Conservation (phyloP, 306 rosid species). For the Casuarina equisetifolia region DNA sequence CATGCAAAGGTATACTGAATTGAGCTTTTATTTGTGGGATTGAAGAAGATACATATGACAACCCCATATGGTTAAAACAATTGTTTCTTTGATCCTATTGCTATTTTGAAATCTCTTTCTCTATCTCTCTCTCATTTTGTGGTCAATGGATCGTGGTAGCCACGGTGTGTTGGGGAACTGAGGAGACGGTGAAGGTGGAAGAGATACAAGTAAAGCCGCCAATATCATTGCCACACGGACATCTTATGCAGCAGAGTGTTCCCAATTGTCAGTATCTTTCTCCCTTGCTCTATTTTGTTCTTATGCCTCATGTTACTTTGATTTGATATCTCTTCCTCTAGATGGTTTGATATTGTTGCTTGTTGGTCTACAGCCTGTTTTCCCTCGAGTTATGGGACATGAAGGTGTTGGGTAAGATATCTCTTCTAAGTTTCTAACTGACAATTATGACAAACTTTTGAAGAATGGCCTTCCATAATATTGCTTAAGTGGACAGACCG, state of each 20-base stretch:
- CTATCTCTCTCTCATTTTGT: background rate
- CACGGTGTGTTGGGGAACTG: constrained; percentile 55
- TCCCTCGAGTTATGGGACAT: constrained; percentile 55
- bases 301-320: background rate
- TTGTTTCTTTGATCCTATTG: no score
- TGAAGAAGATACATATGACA: no score
- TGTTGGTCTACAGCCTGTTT: constrained; percentile 31
- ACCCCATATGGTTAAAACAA: no score
- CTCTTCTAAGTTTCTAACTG: background rate
- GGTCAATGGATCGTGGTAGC: constrained; percentile 23
- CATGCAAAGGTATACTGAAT: no score
- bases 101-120: background rate
- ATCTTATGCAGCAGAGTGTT: constrained; percentile 33
- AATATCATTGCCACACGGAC: constrained; percentile 49
- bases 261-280: constrained; percentile 25
- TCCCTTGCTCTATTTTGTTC: background rate
- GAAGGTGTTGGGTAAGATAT: constrained; percentile 59
- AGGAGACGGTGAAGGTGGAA: constrained; percentile 39
- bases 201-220: constrained; percentile 65
- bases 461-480: no score
- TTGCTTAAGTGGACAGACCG: no score
- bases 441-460: background rate
- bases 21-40: no score
- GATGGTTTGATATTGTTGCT: no score
- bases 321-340: background rate